Base-by-base conservation (phyloP, 495 filamentous ascomycete species). In the Penicillium fimorum region DNA sequence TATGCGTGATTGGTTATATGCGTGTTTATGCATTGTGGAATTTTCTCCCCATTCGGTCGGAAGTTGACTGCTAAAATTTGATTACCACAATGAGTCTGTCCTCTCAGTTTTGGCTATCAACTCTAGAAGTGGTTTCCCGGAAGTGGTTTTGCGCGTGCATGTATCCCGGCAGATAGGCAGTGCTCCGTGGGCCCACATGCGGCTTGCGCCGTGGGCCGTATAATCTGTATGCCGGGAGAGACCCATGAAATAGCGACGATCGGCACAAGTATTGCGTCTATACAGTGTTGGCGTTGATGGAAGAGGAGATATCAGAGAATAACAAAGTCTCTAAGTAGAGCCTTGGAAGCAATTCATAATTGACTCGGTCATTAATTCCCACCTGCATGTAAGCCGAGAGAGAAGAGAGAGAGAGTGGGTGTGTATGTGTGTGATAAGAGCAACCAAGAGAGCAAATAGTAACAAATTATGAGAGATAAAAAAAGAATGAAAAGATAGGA, bases 101-200 rank as follows among this genome's bases (percentile, higher is more conserved):
- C 49, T 57, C 48, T 58, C 57, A 49, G 42, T 25, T 52, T n/a
- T 30, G 49, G 37, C 24, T 17, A 29, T 41, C 17, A n/a, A 13
- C n/a, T 27, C 1, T 18, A 30, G 22, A 3, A 29, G 20, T 40
- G 22, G 35, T 18, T 29, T 32, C 38, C 1, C 29, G 22, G 22
- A 3, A 29, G 20, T 40, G 22, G 35, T 18, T 29, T 32, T 13
- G 35, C 17, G 42, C 24, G 20, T 47, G 40, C 27, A 12, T 30
- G 32, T 24, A 47, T 47, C 42, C n/a, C 32, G 47, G 42, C 20
- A 55, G 56, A 59, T 53, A 59, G 61, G 61, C 40, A 47, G 30
- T 33, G 38, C 22, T 22, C 37, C 42, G 32, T 53, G 18, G 62
- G 58, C 59, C 65, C 62, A 65, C 62, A 57, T 59, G 47, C 59